Conservation (phyloP, 2,329 filamentous ascomycete species). For the Capronia epimyces region DNA sequence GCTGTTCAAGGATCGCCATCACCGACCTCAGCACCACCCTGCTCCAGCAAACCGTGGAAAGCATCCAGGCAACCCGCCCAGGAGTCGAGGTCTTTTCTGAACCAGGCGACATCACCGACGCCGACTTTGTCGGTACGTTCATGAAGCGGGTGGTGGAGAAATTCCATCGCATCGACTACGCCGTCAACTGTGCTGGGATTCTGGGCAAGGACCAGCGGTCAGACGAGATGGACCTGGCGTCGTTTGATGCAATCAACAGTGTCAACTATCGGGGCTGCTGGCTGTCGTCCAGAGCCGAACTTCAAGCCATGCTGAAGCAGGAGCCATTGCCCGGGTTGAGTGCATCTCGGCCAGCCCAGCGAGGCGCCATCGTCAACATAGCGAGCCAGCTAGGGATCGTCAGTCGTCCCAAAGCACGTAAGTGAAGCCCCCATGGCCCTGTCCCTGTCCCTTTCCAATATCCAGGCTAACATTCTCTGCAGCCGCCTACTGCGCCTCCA, state of each 20-base stretch:
- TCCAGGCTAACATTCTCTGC: slow-evolving; percentile 5
- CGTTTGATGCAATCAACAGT: slow-evolving; percentile 50
- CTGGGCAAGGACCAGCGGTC: slow-evolving; percentile 42
- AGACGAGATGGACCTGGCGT: slow-evolving; percentile 42
- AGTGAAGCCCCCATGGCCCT: slow-evolving; percentile 24
- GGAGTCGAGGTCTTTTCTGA: slow-evolving; percentile 33
- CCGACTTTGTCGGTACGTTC: slow-evolving; percentile 42
- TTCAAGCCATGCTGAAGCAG: slow-evolving; percentile 46
- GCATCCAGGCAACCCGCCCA: slow-evolving; percentile 36
- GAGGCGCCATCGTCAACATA: slow-evolving; percentile 50
- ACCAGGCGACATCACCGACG: slow-evolving; percentile 47
- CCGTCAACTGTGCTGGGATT: slow-evolving; percentile 53
- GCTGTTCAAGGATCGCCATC: slow-evolving; percentile 50
- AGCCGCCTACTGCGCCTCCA: slow-evolving; percentile 41
- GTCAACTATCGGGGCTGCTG: slow-evolving; percentile 53
- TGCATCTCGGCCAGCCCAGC: slow-evolving; percentile 34
- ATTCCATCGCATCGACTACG: slow-evolving; percentile 51
- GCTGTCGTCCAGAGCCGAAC: slow-evolving; percentile 43
- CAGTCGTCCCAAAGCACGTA: slow-evolving; percentile 43
- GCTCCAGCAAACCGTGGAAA: slow-evolving; percentile 36
- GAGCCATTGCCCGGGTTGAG: slow-evolving; percentile 37
- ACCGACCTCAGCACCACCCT: slow-evolving; percentile 47
- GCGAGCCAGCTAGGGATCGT: slow-evolving; percentile 51
- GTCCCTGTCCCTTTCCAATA: background rate
- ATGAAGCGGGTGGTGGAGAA: slow-evolving; percentile 31